Base-by-base conservation (phyloP, 495 filamentous ascomycete genomes). In the Rusavskia elegans region DNA sequence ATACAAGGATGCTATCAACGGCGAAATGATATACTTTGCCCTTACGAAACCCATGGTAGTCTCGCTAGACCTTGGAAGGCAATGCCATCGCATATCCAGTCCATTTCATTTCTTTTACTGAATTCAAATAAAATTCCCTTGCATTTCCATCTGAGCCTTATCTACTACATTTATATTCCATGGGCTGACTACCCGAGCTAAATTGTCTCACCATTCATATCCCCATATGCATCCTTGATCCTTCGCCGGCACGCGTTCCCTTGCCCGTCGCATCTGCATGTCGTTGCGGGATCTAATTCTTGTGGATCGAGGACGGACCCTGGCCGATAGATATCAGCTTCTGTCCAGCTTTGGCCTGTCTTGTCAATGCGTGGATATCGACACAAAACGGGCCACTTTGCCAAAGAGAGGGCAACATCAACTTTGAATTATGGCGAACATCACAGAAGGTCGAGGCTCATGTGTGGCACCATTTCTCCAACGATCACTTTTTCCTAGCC, bases 391-490 rank as follows among this genome's bases (percentile, higher is more conserved):
- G 17, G n/a, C 20, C 7, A 27, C n/a, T 42, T 21, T 17, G 3
- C 1, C 40, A 19, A 7, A 42, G 40, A 9, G n/a, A 42, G 17
- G 8, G 1, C 35, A 7, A 36, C 32, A 38, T 30, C 29, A 1
- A 50, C 50, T 20, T 19, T 40, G 8, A 9, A 17, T 19, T 39
- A 62, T 62, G 59, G 52, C 49, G n/a, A 59, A 62, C 38, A 40
- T 44, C 16, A 62, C 63, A 14, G 25, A 27, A 23, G 54, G 49
- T 40, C 63, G 66, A 49, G 78, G 78, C 45, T 56, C 63, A 6
- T 90, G 85, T 61, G 76, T 78, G 21, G 42, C 68, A 36, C 85
- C 84, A 7, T 87, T 88, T 60, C 64, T 80, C 40, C 73, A 83
- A 58, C 71, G 73, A 57, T 60, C 65, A 11, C 64, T 72, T 10